A percentile compares a stretch with the other conserved stretches of the same genome.
phyloP scores from a whole-genome alignment of 257 asterid species.

The Nicotiana sylvestris region DNA sequence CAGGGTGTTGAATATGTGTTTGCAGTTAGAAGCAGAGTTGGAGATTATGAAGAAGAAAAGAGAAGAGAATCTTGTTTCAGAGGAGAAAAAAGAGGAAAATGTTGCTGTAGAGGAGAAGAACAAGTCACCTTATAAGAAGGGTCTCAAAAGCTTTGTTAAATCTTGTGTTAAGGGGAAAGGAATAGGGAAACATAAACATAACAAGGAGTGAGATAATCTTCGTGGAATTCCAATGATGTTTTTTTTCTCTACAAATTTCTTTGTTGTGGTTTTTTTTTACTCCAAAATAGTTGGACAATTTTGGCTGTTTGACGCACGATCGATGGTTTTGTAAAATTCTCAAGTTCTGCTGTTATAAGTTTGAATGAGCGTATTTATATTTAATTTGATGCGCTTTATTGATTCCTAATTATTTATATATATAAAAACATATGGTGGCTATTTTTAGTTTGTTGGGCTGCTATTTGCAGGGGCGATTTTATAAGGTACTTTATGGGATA shows the following conservation, averaged over 20 bases:
- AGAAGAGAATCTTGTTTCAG: not conserved
- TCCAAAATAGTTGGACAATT: not conserved
- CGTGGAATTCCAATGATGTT: not conserved
- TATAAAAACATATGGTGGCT: no score
- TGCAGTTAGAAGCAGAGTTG: slow-evolving; percentile 45
- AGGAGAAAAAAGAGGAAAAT: slow-evolving; percentile 22
- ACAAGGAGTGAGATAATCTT: not conserved
- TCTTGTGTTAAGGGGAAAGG: slow-evolving; percentile 32
- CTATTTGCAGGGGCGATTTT: no score
- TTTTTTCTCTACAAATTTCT: not conserved
- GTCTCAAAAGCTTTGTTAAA: slow-evolving; percentile 38
- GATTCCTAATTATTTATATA: no score
- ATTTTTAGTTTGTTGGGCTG: no score
- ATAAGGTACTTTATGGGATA: no score
- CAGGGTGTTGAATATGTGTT: slow-evolving; percentile 50
- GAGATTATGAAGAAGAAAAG: slow-evolving; percentile 27
- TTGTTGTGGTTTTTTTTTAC: not conserved
- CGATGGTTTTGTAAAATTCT: no score
- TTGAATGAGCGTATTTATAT: no score
- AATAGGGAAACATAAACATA: slow-evolving; percentile 11
- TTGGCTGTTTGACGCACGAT: not conserved
- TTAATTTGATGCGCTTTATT: no score
- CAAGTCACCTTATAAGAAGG: slow-evolving; percentile 26
- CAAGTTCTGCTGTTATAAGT: no score
- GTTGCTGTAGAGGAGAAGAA: slow-evolving; percentile 2